Percentiles rank a stretch among this genome's conserved stretches.
Conservation (phyloP, 2,329 filamentous ascomycete species). For the Ophiocordyceps camponoti-leonardi region DNA sequence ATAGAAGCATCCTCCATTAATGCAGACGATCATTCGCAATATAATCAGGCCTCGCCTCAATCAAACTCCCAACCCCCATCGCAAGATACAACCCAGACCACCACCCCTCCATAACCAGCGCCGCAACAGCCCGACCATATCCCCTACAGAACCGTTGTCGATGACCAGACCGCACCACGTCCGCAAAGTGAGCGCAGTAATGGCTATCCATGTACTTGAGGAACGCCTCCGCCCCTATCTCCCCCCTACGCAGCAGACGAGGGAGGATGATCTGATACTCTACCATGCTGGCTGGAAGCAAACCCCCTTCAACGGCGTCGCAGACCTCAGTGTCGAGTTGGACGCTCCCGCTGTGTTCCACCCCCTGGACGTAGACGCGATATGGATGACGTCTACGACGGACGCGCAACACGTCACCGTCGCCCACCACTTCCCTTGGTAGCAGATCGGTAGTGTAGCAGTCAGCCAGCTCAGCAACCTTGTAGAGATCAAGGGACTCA, state of each 20-base stretch:
- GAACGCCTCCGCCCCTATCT: neutral
- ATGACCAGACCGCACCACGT: neutral
- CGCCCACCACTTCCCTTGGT: neutral
- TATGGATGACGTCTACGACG: neutral
- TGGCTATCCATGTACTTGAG: neutral
- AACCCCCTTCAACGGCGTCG: neutral
- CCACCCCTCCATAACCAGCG: neutral
- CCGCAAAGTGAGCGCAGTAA: neutral
- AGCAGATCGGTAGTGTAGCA: neutral
- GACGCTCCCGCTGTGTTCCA: neutral
- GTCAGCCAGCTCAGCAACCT: neutral
- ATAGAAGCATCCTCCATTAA: neutral
- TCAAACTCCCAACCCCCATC: neutral
- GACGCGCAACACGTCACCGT: neutral
- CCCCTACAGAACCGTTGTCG: neutral
- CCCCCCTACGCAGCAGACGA: neutral
- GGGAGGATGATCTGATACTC: neutral
- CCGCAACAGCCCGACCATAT: neutral
- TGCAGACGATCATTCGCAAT: neutral
- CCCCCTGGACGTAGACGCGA: neutral
- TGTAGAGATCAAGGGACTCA: neutral
- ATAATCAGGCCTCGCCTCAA: neutral
- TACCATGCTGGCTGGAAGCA: neutral
- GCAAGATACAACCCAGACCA: neutral
- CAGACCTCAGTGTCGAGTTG: neutral